Conservation (phyloP, 2,329 filamentous ascomycete species). For the Leptographium radiaticola region DNA sequence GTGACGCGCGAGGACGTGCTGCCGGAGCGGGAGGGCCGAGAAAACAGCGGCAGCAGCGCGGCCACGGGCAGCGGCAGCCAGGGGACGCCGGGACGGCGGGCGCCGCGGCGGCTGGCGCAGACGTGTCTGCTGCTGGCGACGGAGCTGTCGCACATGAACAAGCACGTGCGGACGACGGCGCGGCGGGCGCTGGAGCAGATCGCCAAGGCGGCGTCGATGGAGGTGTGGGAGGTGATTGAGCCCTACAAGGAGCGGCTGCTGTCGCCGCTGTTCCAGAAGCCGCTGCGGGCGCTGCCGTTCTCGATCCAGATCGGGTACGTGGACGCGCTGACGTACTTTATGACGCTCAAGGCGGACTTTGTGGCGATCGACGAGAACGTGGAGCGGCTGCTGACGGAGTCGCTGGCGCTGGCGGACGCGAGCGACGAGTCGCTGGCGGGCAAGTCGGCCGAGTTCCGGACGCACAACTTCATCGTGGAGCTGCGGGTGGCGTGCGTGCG, state of each 20-base stretch:
- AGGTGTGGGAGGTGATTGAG: slow-evolving; percentile 77
- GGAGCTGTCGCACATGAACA: slow-evolving; percentile 91
- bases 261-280: slow-evolving; percentile 91
- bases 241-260: slow-evolving; percentile 84
- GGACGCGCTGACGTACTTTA: slow-evolving; percentile 90
- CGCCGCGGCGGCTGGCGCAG: slow-evolving; percentile 31
- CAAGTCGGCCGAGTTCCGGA: slow-evolving; percentile 89
- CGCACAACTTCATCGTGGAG: slow-evolving; percentile 87
- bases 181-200: slow-evolving; percentile 71
- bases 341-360: slow-evolving; percentile 79
- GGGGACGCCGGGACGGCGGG: slow-evolving; percentile 37
- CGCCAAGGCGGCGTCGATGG: slow-evolving; percentile 60
- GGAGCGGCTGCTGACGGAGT: slow-evolving; percentile 84
- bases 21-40: not conserved
- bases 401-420: slow-evolving; percentile 83
- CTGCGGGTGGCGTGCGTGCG: slow-evolving; percentile 87
- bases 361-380: slow-evolving; percentile 86
- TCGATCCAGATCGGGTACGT: slow-evolving; percentile 96
- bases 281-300: slow-evolving; percentile 82
- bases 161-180: slow-evolving; percentile 79
- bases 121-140: slow-evolving; percentile 77
- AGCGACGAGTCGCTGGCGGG: slow-evolving; percentile 83
- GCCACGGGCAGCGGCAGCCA: not conserved
- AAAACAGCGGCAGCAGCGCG: not conserved
- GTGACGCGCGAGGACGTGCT: slow-evolving; percentile 61